Evolutionary conservation across 352 stramenopile species (phyloP).

Genomic region (Phytophthora fragariaefolia): DNA sequence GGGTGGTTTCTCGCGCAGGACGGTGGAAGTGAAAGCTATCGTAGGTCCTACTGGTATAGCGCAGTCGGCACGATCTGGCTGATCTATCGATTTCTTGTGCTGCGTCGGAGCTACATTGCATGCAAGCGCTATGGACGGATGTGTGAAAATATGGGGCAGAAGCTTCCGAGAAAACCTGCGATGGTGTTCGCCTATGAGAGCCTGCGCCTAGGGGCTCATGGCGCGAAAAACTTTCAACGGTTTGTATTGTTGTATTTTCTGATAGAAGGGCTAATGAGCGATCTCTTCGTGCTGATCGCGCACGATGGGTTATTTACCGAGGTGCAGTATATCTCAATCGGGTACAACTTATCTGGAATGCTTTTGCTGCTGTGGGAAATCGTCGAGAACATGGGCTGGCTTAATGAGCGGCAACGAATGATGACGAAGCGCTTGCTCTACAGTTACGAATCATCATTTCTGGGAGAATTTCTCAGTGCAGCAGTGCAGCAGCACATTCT

Average conservation of each 20-base stretch:
- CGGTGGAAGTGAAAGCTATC: constrained; percentile 2
- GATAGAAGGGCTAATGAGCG: constrained; percentile 35
- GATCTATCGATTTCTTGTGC: constrained; percentile 6
- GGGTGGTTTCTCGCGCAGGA: constrained; percentile 9
- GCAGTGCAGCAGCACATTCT: constrained; percentile 18
- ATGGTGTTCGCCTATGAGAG: constrained; percentile 27
- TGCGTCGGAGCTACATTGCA: constrained; percentile 11
- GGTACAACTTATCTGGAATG: constrained; percentile 35
- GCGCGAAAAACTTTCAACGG: constrained; percentile 21
- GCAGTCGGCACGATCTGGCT: constrained; percentile 8
- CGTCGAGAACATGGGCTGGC: constrained; percentile 23
- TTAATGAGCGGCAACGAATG: neutral
- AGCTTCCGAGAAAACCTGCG: constrained; percentile 1
- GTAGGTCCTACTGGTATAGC: constrained; percentile 18
- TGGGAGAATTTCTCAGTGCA: constrained; percentile 28
- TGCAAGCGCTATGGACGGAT: constrained; percentile 9
- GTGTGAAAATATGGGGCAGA: constrained; percentile 3
- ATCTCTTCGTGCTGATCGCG: constrained; percentile 33
- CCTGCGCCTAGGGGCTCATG: constrained; percentile 11
- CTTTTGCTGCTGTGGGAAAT: constrained; percentile 32
- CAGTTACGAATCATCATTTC: constrained; percentile 26
- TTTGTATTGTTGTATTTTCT: constrained; percentile 25
- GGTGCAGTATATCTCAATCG: constrained; percentile 29
- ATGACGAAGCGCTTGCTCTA: constrained; percentile 28
- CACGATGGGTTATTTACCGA: constrained; percentile 22